Evolutionary conservation across 306 rosid species (phyloP).

Genomic region (Cicer judaicum): DNA sequence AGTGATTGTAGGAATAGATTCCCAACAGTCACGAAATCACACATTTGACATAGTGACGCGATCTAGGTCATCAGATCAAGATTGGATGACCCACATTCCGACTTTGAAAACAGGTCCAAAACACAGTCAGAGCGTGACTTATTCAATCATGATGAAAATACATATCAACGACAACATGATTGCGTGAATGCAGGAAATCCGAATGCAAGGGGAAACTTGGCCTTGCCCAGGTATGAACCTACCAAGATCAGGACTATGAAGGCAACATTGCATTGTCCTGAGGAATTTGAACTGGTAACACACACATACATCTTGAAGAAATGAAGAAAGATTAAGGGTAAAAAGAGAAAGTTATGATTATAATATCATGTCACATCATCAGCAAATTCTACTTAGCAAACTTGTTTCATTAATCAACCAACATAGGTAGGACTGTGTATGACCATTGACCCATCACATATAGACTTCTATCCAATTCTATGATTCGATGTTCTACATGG

Average conservation of each 20-base stretch:
- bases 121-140: no score
- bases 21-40: background rate
- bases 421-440: no score
- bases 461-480: constrained; percentile 16
- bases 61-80: background rate
- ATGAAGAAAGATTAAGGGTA: constrained; percentile 10
- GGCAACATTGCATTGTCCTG: constrained; percentile 5
- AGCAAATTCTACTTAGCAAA: background rate
- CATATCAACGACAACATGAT: background rate
- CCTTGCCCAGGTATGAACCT: background rate
- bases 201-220: background rate
- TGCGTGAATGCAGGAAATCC: background rate
- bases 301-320: constrained; percentile 16
- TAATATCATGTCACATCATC: background rate
- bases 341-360: constrained; percentile 23
- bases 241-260: background rate
- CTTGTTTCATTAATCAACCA: constrained; percentile 2
- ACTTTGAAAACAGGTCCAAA: background rate
- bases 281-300: background rate
- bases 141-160: background rate
- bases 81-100: background rate
- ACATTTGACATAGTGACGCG: background rate
- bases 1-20: background rate
- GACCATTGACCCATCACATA: background rate
- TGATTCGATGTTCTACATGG: background rate